Conservation (phyloP, 805 yeast species). For the Saturnispora silvae region DNA sequence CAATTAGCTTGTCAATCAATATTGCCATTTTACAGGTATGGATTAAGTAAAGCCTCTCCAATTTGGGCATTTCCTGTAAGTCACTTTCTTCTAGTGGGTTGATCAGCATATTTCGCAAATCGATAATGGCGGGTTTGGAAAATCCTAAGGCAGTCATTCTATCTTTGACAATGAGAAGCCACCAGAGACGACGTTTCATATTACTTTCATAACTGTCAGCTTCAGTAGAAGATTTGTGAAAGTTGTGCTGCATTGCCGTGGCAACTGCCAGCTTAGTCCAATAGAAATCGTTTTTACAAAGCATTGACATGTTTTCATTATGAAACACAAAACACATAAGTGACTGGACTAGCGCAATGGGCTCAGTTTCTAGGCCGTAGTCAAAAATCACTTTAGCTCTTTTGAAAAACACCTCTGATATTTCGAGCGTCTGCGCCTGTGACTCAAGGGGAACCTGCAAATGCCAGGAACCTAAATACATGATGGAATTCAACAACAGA, state of each 20-base stretch:
- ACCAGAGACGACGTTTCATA: slow-evolving; percentile 37
- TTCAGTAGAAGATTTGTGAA: slow-evolving; percentile 38
- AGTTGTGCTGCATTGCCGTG: slow-evolving; percentile 67
- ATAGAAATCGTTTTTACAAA: slow-evolving; percentile 55
- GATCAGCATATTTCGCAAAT: slow-evolving; percentile 65
- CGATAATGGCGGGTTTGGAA: slow-evolving; percentile 62
- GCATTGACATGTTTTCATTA: slow-evolving; percentile 18
- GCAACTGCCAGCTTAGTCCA: slow-evolving; percentile 67
- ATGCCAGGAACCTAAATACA: slow-evolving; percentile 58
- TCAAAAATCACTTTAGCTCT: slow-evolving; percentile 58
- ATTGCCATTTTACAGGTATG: slow-evolving; percentile 58
- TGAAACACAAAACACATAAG: slow-evolving; percentile 25
- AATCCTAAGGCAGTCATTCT: slow-evolving; percentile 58
- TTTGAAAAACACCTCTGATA: slow-evolving; percentile 24
- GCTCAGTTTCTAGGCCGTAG: slow-evolving; percentile 57
- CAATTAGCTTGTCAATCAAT: slow-evolving; percentile 56
- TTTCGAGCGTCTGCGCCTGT: slow-evolving; percentile 35
- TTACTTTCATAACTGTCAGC: slow-evolving; percentile 15
- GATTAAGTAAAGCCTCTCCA: slow-evolving; percentile 48
- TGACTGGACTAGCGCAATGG: slow-evolving; percentile 51
- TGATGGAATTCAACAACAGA: slow-evolving; percentile 49
- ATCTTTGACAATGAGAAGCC: slow-evolving; percentile 68
- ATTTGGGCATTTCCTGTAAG: slow-evolving; percentile 39
- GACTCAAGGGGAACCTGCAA: slow-evolving; percentile 40
- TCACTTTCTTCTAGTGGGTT: slow-evolving; percentile 62